These are phyloP conservation scores for Populus deltoides DNA, from an alignment of 345 rosid species.

Conservation along the genomic window DNA sequence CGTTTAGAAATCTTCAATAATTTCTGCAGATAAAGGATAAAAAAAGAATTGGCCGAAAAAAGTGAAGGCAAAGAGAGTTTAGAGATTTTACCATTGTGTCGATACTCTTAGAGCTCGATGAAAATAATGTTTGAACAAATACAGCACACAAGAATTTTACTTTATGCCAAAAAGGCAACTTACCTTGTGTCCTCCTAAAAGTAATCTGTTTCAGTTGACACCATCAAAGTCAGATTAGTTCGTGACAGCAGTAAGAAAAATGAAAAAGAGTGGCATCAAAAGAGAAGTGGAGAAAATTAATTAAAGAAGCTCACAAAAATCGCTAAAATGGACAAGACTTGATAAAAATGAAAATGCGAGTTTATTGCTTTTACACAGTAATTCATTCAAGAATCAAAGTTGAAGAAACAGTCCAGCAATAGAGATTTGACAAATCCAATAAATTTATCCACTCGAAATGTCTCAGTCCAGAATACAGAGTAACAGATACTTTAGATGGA, in stretches of 20 bases:
- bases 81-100: slow-evolving; percentile 56
- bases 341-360: background rate
- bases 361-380: background rate
- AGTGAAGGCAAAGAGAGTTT: background rate
- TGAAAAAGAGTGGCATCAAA: background rate
- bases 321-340: background rate
- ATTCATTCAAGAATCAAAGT: background rate
- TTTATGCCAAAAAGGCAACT: slow-evolving; percentile 90
- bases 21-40: background rate
- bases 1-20: slow-evolving; percentile 5
- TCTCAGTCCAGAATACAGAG: background rate
- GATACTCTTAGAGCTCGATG: slow-evolving; percentile 69
- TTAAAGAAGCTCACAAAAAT: background rate
- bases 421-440: background rate
- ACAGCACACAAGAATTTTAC: slow-evolving; percentile 59
- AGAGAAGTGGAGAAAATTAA: background rate
- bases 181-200: slow-evolving; percentile 66
- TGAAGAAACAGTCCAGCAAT: background rate
- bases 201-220: slow-evolving; percentile 56
- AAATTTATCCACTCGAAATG: background rate
- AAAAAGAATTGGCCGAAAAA: background rate
- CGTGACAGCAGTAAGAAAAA: background rate
- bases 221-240: background rate
- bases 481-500: background rate
- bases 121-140: slow-evolving; percentile 69